Percentiles rank a stretch among this genome's conserved stretches.
phyloP scores from a whole-genome alignment of 441 rosid genomes.

The Biscutella laevigata region DNA sequence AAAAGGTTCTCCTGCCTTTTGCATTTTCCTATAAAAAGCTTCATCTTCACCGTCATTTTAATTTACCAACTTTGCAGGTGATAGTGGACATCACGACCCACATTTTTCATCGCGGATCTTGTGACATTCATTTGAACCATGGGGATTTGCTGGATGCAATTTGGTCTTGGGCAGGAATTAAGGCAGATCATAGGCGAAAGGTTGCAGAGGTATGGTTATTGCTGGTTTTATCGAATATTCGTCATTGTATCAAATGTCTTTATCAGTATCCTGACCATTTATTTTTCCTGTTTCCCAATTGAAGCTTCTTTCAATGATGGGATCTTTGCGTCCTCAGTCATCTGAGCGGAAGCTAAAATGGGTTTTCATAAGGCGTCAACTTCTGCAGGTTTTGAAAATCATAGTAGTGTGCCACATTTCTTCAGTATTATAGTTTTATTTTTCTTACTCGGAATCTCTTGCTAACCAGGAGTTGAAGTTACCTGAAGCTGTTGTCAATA shows the following conservation, averaged over 20 bases:
- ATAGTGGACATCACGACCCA: conserved; percentile 54
- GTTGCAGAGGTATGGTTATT: conserved; percentile 72
- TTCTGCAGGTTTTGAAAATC: conserved; percentile 61
- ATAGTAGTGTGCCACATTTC: background rate
- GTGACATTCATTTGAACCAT: conserved; percentile 88
- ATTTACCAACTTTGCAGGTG: conserved; percentile 41
- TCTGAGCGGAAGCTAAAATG: conserved; percentile 79
- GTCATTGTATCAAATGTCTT: conserved; percentile 10
- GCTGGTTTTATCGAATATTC: conserved; percentile 19
- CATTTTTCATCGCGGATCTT: conserved; percentile 53
- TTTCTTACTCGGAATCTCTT: conserved; percentile 24
- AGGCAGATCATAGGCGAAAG: conserved; percentile 69
- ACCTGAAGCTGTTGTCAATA: conserved; percentile 83
- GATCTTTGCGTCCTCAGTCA: conserved; percentile 85
- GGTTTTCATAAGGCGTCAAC: conserved; percentile 90
- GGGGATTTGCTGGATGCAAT: conserved; percentile 84
- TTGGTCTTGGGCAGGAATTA: conserved; percentile 95
- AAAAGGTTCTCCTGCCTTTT: background rate
- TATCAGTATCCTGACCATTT: conserved; percentile 22
- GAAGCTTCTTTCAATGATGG: conserved; percentile 92
- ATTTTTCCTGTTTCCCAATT: conserved; percentile 20
- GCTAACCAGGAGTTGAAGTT: conserved; percentile 75
- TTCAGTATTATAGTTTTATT: background rate
- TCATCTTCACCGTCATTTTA: background rate
- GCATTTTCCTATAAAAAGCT: conserved; percentile 3